Percentiles rank a stretch among this genome's conserved stretches.
Evolutionary conservation across 2,329 filamentous ascomycete genomes (phyloP).

Genomic region (Trichoderma sp.): DNA sequence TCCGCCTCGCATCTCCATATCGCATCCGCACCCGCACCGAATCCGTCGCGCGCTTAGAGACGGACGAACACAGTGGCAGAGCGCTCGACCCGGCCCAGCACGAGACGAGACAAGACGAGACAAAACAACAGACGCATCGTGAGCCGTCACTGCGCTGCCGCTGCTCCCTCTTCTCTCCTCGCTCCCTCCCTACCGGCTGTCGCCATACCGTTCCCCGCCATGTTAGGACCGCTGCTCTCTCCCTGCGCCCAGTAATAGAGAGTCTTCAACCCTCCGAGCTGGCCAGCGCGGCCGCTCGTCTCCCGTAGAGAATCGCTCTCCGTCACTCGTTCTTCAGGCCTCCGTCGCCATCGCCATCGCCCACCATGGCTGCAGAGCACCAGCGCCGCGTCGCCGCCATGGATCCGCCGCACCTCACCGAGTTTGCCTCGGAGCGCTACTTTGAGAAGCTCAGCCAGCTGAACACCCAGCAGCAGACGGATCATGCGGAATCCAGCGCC

Average conservation of each 20-base stretch:
- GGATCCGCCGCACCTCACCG: conserved; percentile 64
- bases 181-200: conserved; percentile 13
- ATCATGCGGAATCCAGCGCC: conserved; percentile 34
- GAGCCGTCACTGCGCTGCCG: not conserved
- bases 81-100: not conserved
- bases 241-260: conserved; percentile 38
- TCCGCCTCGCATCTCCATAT: not conserved
- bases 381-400: conserved; percentile 44
- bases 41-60: not conserved
- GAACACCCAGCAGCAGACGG: conserved; percentile 39
- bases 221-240: conserved; percentile 35
- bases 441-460: conserved; percentile 62
- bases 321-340: conserved; percentile 31
- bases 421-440: conserved; percentile 67
- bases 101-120: conserved; percentile 14
- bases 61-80: not conserved
- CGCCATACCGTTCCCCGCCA: conserved; percentile 30
- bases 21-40: not conserved
- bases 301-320: conserved; percentile 6
- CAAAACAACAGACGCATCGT: conserved; percentile 5
- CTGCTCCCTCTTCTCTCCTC: conserved; percentile 1
- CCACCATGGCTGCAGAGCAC: conserved; percentile 38
- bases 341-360: conserved; percentile 21
- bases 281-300: conserved; percentile 34
- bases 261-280: conserved; percentile 34